These are phyloP conservation scores for Eutypella sp. DNA, from an alignment of 2,329 filamentous ascomycete species.

Conservation along the genomic window DNA sequence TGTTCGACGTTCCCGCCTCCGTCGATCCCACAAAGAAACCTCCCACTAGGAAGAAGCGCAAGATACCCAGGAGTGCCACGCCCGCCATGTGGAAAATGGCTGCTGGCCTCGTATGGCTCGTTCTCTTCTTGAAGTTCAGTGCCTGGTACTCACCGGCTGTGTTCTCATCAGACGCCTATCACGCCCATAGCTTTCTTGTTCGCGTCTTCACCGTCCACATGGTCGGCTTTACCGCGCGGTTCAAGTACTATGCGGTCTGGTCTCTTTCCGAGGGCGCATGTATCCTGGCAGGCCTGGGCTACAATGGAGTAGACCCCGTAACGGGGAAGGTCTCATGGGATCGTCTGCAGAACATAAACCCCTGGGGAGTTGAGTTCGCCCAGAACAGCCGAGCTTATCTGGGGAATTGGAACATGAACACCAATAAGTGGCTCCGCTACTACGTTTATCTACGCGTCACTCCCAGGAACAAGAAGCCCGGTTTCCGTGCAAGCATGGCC, in stretches of 20 bases:
- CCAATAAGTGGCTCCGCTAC: slow-evolving; percentile 92
- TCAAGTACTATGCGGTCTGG: slow-evolving; percentile 98
- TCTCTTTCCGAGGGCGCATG: slow-evolving; percentile 87
- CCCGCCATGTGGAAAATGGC: slow-evolving; percentile 75
- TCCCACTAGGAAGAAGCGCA: slow-evolving; percentile 81
- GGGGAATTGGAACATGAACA: slow-evolving; percentile 97
- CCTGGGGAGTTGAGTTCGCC: slow-evolving; percentile 78
- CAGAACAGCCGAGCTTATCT: slow-evolving; percentile 93
- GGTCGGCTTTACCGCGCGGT: slow-evolving; percentile 72
- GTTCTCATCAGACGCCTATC: slow-evolving; percentile 61
- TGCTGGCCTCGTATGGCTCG: slow-evolving; percentile 72
- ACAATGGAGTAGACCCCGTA: slow-evolving; percentile 82
- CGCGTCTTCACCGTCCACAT: slow-evolving; percentile 79
- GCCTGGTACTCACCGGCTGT: slow-evolving; percentile 59
- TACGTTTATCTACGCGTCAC: slow-evolving; percentile 95
- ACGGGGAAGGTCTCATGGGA: slow-evolving; percentile 86
- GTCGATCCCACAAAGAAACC: slow-evolving; percentile 83
- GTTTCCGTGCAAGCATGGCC: slow-evolving; percentile 88
- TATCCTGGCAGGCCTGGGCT: slow-evolving; percentile 88
- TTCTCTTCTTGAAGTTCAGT: slow-evolving; percentile 69
- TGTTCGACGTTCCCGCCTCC: slow-evolving; percentile 82
- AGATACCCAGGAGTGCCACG: slow-evolving; percentile 84
- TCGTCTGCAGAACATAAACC: slow-evolving; percentile 82
- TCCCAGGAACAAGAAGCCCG: slow-evolving; percentile 90
- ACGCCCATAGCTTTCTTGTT: slow-evolving; percentile 62